Evolutionary conservation across 208 protist genomes (phyloP), one percentile per base, ranked within the genome.

Genomic region (Trichomonas vaginalis): DNA sequence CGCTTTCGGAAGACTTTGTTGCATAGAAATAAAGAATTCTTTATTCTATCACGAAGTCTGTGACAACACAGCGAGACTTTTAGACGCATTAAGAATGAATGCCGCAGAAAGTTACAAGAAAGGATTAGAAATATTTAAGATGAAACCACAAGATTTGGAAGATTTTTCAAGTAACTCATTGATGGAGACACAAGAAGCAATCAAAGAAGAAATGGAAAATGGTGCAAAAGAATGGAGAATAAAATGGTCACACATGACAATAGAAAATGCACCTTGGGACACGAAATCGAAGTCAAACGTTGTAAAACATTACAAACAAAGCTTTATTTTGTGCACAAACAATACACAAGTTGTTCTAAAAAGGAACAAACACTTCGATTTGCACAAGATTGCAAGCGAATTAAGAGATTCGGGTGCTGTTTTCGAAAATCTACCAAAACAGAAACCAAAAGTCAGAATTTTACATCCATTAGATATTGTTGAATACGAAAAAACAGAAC

Each of bases 171-270:
- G 17, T 47, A n/a, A 3, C 35, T 47, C 15, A 3, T 10, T 40
- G 8, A 15, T 45, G 3, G 40, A 92, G n/a, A 51, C 86, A 8
- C 42, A 48, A 6, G 40, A 92, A 56, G 6, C 17, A 48, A 92
- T 92, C 17, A 51, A 42, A 39, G 45, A 92, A 14, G 14, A 92
- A 8, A 35, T 92, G 2, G 86, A 92, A 51, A 32, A 56, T 35
- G 17, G 40, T 10, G 35, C 86, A 35, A 17, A 51, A 10, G 37
- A 17, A n/a, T 92, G 86, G 86, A 17, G 86, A 21, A 8, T 92
- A 51, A 48, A 48, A 92, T 92, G 86, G 86, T 40, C 27, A 39
- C 86, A 92, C 17, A 92, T 92, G 86, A 51, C 86, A 51, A 92
- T n/a, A 40, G 86, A 92, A 35, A 23, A 92, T 47, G 86, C 86